Percentiles rank a stretch among this genome's conserved stretches.
Evolutionary conservation across 345 rosid species (phyloP).

Genomic region (Arabidopsis suecica): DNA sequence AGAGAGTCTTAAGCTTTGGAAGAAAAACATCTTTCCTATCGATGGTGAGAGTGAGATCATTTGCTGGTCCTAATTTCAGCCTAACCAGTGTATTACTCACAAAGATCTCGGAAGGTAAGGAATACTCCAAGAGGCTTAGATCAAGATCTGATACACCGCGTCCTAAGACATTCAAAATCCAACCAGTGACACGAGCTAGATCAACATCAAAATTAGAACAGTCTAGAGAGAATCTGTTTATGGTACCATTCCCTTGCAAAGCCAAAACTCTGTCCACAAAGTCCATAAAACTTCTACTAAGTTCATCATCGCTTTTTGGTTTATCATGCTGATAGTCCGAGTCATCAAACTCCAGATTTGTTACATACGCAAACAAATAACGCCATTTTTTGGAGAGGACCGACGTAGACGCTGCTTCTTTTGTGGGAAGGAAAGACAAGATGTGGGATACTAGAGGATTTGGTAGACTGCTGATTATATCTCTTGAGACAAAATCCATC

Average conservation of each 20-base stretch:
- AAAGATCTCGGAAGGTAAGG: constrained; percentile 21
- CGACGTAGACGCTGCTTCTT: constrained; percentile 32
- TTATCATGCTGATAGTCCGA: background rate
- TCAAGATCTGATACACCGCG: constrained; percentile 27
- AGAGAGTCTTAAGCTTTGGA: constrained; percentile 22
- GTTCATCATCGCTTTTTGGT: background rate
- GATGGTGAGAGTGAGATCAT: background rate
- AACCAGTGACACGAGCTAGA: background rate
- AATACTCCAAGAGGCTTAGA: constrained; percentile 7
- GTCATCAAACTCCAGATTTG: constrained; percentile 27
- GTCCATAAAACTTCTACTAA: background rate
- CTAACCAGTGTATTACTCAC: constrained; percentile 12
- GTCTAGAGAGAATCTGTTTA: constrained; percentile 24
- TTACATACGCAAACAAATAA: constrained; percentile 13
- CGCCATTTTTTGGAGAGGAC: constrained; percentile 30
- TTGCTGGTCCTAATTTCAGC: constrained; percentile 13
- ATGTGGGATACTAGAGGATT: constrained; percentile 13
- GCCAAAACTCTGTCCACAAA: constrained; percentile 33
- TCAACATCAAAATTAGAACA: background rate
- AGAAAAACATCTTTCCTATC: background rate
- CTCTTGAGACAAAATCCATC: constrained; percentile 11
- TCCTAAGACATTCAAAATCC: constrained; percentile 20
- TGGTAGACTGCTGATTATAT: constrained; percentile 29
- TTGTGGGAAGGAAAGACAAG: constrained; percentile 35
- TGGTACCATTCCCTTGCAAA: background rate